Base-by-base conservation (phyloP, 2,329 filamentous ascomycete species). In the Penicillium sp. region DNA sequence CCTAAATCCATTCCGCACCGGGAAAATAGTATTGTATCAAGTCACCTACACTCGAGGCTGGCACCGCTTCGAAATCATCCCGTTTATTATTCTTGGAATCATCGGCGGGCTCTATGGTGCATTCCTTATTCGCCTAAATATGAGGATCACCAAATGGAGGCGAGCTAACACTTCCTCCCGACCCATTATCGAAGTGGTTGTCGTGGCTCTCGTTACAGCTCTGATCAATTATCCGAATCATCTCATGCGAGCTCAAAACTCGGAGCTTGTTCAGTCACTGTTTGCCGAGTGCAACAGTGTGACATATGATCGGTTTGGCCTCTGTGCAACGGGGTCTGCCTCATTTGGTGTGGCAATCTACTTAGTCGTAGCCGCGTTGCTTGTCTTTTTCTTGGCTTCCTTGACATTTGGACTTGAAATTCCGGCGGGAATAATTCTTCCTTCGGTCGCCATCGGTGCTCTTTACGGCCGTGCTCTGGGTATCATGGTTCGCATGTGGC, bases 391-490 rank as follows among this genome's bases (percentile, higher is more conserved):
- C 60, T 84, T 99, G 13, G 86, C 93, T 10, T 85, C 88, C 51
- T 81, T 96, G 59, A 97, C 93, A 0, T 99, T 99, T 69, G 94
- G 94, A 40, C 82, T 97, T 7, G 90, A 96, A 64, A 91, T 99
- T 46, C 94, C 94, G 8, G 93, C 94, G 2, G 94, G 94, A 42
- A 96, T 99, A 61, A 91, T 99, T 56, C 82, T 99, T 2, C 94
- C 94, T 1, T 96, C 93, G 11, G 94, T 99, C 85, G 91, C 93
- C 41, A 93, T 99, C 54, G 94, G 94, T 27, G 94, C 93, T 9
- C 81, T 97, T 6, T 90, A 89, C 51, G 94, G 94, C 23, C 89
- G 94, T 36, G 91, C 92, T 11, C 80, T 97, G 16, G 94, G 94
- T 35, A 91, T 97, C 60, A 79, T 92, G 56, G 86, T 97, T 75